A percentile compares a stretch with the other conserved stretches of the same genome.
Evolutionary conservation across 352 stramenopile genomes (phyloP).

Genomic region (Phytophthora kernoviae): DNA sequence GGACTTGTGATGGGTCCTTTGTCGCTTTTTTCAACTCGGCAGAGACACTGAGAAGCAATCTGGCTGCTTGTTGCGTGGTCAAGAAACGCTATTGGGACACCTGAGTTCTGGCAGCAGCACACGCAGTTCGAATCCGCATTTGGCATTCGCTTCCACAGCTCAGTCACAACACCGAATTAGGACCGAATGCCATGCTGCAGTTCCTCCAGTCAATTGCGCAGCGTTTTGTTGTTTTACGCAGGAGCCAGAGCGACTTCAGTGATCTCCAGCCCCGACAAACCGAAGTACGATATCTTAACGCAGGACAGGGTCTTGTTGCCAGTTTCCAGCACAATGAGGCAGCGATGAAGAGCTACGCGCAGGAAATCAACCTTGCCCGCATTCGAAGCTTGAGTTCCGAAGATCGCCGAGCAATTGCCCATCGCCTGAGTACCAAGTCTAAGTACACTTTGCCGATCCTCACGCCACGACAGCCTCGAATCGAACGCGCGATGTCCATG

Average conservation of each 20-base stretch:
- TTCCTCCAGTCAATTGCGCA: constrained; percentile 16
- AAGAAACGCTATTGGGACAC: no score
- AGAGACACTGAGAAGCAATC: no score
- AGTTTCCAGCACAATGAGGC: constrained; percentile 26
- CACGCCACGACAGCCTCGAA: constrained; percentile 9
- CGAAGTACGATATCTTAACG: not conserved
- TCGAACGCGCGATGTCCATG: constrained; percentile 10
- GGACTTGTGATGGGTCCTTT: no score
- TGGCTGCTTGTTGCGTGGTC: no score
- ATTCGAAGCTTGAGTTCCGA: constrained; percentile 32
- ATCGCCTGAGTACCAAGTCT: not conserved
- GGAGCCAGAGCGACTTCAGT: constrained; percentile 13
- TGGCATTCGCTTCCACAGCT: no score
- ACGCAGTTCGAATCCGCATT: no score
- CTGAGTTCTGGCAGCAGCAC: no score
- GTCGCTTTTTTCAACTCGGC: no score
- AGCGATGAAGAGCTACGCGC: constrained; percentile 37
- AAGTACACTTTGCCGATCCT: constrained; percentile 23
- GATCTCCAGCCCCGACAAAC: constrained; percentile 11
- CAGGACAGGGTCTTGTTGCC: constrained; percentile 16
- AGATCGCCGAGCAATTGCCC: constrained; percentile 29
- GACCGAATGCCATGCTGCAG: constrained; percentile 4
- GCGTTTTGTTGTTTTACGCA: constrained; percentile 11
- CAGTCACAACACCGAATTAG: constrained; percentile 9
- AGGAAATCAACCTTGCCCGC: constrained; percentile 31